Percentiles rank a stretch among this genome's conserved stretches.
phyloP scores from a whole-genome alignment of 805 yeast genomes.

The Cyberlindnera sargentensis region DNA sequence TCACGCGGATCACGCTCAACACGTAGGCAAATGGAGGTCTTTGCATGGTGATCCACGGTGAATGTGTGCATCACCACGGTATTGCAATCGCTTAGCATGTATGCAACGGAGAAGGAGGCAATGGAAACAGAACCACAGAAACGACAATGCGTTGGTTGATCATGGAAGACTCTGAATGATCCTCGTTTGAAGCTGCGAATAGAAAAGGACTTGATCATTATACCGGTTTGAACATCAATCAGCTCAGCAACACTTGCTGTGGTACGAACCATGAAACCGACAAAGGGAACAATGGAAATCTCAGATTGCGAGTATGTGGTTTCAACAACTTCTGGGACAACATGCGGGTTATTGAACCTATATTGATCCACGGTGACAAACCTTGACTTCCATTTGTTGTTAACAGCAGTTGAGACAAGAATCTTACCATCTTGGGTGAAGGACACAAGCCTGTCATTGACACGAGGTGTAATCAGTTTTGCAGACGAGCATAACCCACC shows the following conservation, averaged over 20 bases:
- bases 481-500: constrained; percentile 42
- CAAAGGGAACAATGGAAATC: constrained; percentile 55
- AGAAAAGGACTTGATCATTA: constrained; percentile 50
- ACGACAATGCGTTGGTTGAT: constrained; percentile 81
- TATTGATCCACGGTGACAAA: constrained; percentile 41
- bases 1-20: constrained; percentile 92
- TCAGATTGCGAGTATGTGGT: constrained; percentile 22
- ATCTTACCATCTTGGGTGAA: constrained; percentile 42
- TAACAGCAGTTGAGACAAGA: constrained; percentile 52
- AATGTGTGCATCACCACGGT: constrained; percentile 67
- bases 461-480: constrained; percentile 60
- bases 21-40: constrained; percentile 74
- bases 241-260: constrained; percentile 51
- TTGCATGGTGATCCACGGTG: constrained; percentile 65
- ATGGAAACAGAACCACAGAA: constrained; percentile 89
- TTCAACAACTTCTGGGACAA: neutral
- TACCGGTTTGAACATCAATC: constrained; percentile 75
- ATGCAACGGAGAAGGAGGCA: constrained; percentile 63
- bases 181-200: constrained; percentile 54
- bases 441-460: constrained; percentile 64
- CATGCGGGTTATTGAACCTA: constrained; percentile 21
- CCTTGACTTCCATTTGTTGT: constrained; percentile 58
- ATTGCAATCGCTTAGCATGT: constrained; percentile 51
- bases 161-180: constrained; percentile 64
- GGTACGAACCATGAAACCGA: constrained; percentile 67